Percentiles rank a stretch among this genome's conserved stretches.
These are phyloP conservation scores for Cokeromyces recurvatus DNA, from an alignment of 371 early-diverging fungal species.

Conservation along the genomic window DNA sequence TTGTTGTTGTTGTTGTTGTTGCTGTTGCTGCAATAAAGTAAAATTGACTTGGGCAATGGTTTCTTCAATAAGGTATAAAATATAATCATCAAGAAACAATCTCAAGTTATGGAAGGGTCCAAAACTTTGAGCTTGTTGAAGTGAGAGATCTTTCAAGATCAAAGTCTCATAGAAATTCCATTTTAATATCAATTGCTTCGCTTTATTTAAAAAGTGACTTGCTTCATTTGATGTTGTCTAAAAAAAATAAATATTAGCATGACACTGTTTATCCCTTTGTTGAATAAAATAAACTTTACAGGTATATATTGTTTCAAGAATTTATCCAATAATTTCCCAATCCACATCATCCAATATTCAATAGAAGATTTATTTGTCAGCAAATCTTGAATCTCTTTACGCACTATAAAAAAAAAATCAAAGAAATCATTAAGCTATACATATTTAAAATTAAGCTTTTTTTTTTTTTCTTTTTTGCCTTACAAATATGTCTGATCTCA, in stretches of 20 bases:
- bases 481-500: constrained; percentile 37
- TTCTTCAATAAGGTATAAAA: constrained; percentile 49
- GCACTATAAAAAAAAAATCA: constrained; percentile 19
- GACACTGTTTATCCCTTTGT: too few species aligned
- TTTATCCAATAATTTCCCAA: constrained; percentile 28
- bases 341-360: constrained; percentile 50
- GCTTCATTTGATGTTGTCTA: constrained; percentile 12
- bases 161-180: constrained; percentile 49
- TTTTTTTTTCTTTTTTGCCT: too few species aligned
- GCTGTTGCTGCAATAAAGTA: constrained; percentile 7
- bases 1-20: not conserved
- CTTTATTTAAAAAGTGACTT: constrained; percentile 31
- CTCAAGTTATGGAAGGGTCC: constrained; percentile 40
- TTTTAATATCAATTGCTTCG: constrained; percentile 48
- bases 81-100: constrained; percentile 52
- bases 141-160: constrained; percentile 41
- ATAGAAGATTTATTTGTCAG: constrained; percentile 22
- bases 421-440: not conserved
- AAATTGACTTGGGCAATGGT: constrained; percentile 36
- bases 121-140: constrained; percentile 32
- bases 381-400: constrained; percentile 30
- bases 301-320: not conserved
- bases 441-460: not conserved
- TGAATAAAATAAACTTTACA: too few species aligned
- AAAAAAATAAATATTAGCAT: too few species aligned